Percentiles rank a stretch among this genome's conserved stretches.
Conservation (phyloP, 2,329 filamentous ascomycete genomes). For the Cadophora sp. region DNA sequence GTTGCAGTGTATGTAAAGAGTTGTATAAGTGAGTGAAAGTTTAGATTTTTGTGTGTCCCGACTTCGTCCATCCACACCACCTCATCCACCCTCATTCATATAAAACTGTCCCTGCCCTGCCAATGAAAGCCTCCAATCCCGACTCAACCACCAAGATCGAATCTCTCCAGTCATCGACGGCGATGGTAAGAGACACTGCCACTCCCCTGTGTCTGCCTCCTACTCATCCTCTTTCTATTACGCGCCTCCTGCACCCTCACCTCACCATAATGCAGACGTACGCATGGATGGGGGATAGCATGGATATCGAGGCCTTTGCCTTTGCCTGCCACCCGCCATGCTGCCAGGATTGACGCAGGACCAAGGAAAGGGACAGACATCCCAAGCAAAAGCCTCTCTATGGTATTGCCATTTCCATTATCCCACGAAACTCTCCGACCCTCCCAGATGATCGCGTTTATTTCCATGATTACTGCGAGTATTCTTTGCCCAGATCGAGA, state of each 20-base stretch:
- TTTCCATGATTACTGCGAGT: background rate
- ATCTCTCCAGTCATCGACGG: background rate
- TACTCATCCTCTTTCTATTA: background rate
- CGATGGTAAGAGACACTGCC: background rate
- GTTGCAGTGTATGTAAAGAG: background rate
- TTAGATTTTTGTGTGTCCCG: background rate
- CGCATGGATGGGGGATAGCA: slow-evolving; percentile 4
- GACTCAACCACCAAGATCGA: background rate
- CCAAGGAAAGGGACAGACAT: background rate
- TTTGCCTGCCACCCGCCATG: background rate
- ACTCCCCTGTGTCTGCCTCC: background rate
- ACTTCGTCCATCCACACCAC: background rate
- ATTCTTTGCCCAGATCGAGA: slow-evolving; percentile 8
- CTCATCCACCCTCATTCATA: background rate
- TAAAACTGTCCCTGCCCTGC: background rate
- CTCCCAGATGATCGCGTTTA: background rate
- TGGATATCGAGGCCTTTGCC: slow-evolving; percentile 2
- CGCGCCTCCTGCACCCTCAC: background rate
- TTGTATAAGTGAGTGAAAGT: background rate
- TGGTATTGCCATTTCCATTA: background rate
- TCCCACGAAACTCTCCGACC: background rate
- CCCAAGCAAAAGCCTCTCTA: background rate
- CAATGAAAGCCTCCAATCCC: background rate
- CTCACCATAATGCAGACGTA: background rate
- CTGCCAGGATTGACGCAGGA: slow-evolving; percentile 1